A percentile compares a stretch with the other conserved stretches of the same genome.
Conservation (phyloP, 306 rosid genomes). For the Citrullus colocynthis region DNA sequence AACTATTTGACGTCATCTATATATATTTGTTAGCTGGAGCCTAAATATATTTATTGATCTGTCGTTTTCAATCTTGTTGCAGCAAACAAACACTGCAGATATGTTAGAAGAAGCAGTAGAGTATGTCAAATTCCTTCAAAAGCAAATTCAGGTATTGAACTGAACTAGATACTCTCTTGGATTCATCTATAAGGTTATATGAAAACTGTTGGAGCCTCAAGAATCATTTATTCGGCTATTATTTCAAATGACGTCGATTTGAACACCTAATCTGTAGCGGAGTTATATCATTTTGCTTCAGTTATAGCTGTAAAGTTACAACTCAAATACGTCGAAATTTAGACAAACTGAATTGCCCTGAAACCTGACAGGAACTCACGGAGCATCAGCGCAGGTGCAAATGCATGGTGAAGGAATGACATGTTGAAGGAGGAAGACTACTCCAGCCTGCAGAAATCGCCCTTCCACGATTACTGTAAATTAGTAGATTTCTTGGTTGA, state of each 20-base stretch:
- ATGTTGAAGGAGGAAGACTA: conserved; percentile 10
- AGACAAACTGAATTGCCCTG: background rate
- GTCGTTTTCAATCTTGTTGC: conserved; percentile 12
- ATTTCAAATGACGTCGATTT: background rate
- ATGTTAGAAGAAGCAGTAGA: conserved; percentile 90
- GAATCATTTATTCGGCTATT: background rate
- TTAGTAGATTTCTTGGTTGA: conserved; percentile 20
- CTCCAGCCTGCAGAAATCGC: background rate
- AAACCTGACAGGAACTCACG: conserved; percentile 60
- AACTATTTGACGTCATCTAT: background rate
- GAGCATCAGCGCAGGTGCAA: conserved; percentile 62
- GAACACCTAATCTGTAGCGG: background rate
- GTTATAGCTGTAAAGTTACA: background rate
- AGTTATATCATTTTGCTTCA: background rate
- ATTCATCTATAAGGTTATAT: background rate
- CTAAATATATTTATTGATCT: background rate
- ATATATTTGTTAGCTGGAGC: background rate
- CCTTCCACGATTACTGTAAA: conserved; percentile 16
- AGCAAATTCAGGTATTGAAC: conserved; percentile 65
- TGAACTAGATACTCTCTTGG: background rate
- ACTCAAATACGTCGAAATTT: background rate
- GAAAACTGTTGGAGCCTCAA: background rate
- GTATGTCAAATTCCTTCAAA: conserved; percentile 76
- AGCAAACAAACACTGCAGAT: conserved; percentile 95
- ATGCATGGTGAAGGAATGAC: conserved; percentile 42